Evolutionary conservation across 2,329 filamentous ascomycete genomes (phyloP).

Genomic region (Fusarium zealandicum): DNA sequence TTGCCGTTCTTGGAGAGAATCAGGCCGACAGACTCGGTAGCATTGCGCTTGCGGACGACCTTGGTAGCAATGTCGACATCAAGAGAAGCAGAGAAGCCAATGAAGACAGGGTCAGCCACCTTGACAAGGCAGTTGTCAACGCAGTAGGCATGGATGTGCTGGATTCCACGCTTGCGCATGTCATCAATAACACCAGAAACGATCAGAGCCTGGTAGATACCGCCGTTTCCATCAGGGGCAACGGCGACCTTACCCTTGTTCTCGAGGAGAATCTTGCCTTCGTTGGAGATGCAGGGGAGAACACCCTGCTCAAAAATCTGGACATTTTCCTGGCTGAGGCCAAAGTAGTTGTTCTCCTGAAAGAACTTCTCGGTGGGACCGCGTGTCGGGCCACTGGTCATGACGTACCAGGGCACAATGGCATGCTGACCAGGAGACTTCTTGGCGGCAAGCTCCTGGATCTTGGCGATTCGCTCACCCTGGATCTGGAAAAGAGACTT

Average conservation of each 20-base stretch:
- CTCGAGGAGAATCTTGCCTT: constrained; percentile 96
- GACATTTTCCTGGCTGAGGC: constrained; percentile 83
- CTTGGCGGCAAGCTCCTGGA: constrained; percentile 81
- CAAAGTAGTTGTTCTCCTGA: constrained; percentile 88
- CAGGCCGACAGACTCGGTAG: constrained; percentile 92
- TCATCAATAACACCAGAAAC: constrained; percentile 81
- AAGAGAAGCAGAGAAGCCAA: constrained; percentile 89
- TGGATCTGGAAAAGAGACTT: constrained; percentile 99
- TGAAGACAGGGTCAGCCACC: constrained; percentile 95
- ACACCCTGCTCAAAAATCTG: constrained; percentile 97
- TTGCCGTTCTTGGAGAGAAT: constrained; percentile 95
- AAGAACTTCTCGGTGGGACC: constrained; percentile 95
- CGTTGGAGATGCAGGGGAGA: constrained; percentile 94
- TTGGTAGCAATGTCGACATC: constrained; percentile 97
- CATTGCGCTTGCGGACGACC: constrained; percentile 97
- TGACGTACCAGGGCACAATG: constrained; percentile 96
- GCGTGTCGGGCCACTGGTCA: constrained; percentile 96
- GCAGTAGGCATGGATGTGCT: constrained; percentile 97
- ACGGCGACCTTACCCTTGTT: constrained; percentile 90
- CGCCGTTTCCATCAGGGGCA: constrained; percentile 95
- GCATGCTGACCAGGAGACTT: constrained; percentile 64
- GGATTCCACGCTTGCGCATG: constrained; percentile 86
- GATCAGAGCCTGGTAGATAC: constrained; percentile 91
- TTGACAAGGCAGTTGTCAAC: constrained; percentile 99
- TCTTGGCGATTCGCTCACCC: constrained; percentile 88